These are phyloP conservation scores for Hypoxylon lienhwacheense DNA, from an alignment of 495 filamentous ascomycete genomes.

Conservation along the genomic window DNA sequence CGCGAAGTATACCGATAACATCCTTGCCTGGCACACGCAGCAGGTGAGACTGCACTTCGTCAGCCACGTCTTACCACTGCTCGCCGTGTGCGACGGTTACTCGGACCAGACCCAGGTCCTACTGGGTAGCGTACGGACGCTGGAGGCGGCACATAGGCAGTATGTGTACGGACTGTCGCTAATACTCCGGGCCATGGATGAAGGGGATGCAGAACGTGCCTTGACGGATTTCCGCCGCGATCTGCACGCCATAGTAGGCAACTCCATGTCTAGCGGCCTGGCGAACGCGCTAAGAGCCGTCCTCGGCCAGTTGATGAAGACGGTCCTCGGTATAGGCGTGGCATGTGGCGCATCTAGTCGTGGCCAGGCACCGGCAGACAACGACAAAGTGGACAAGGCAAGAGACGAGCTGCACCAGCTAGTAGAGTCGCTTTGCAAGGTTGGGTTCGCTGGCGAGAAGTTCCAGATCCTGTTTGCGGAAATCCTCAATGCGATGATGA, in stretches of 20 bases:
- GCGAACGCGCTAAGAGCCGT: slow-evolving; percentile 56
- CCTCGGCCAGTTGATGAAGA: slow-evolving; percentile 53
- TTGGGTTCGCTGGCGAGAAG: slow-evolving; percentile 73
- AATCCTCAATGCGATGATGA: slow-evolving; percentile 71
- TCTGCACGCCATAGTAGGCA: slow-evolving; percentile 66
- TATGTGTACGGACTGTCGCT: slow-evolving; percentile 53
- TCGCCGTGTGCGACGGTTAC: slow-evolving; percentile 45
- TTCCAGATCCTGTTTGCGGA: slow-evolving; percentile 77
- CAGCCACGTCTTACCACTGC: slow-evolving; percentile 52
- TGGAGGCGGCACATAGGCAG: slow-evolving; percentile 53
- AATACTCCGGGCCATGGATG: slow-evolving; percentile 45
- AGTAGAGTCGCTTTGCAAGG: slow-evolving; percentile 63
- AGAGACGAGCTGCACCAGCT: slow-evolving; percentile 59
- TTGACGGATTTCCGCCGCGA: slow-evolving; percentile 58
- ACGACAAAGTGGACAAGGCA: slow-evolving; percentile 31
- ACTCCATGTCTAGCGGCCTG: slow-evolving; percentile 61
- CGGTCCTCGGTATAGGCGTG: slow-evolving; percentile 59
- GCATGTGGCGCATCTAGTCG: slow-evolving; percentile 12
- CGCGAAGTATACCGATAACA: slow-evolving; percentile 51
- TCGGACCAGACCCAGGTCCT: slow-evolving; percentile 46
- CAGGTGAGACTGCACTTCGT: slow-evolving; percentile 56
- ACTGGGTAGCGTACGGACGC: slow-evolving; percentile 50
- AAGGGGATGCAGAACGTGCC: slow-evolving; percentile 39
- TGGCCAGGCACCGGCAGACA: slow-evolving; percentile 13
- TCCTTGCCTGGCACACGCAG: slow-evolving; percentile 55